These are phyloP conservation scores for Colletotrichum lindemuthianum DNA, from an alignment of 2,329 filamentous ascomycete genomes.

Conservation along the genomic window DNA sequence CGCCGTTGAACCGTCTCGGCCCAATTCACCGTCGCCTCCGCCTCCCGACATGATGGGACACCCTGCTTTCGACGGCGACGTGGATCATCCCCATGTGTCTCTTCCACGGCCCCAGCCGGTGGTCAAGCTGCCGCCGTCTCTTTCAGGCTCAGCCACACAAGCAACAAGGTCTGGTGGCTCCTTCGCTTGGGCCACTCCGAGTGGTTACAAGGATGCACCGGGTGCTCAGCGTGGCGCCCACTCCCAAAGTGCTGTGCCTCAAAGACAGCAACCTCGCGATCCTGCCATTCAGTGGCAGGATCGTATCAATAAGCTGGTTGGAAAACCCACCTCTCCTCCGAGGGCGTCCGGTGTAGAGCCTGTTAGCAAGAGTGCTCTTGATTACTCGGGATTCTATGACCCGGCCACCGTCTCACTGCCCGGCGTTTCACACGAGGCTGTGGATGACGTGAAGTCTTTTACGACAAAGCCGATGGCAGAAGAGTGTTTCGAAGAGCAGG, in stretches of 20 bases:
- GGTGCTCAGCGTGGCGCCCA: slow-evolving; percentile 21
- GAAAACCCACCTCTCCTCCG: slow-evolving; percentile 65
- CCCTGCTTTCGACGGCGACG: slow-evolving; percentile 76
- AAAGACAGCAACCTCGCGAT: slow-evolving; percentile 38
- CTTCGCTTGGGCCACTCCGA: slow-evolving; percentile 49
- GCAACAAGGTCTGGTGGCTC: slow-evolving; percentile 40
- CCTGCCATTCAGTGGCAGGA: slow-evolving; percentile 75
- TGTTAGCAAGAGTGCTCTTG: slow-evolving; percentile 73
- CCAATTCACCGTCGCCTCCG: slow-evolving; percentile 74
- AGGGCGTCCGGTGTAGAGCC: slow-evolving; percentile 73
- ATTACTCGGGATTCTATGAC: slow-evolving; percentile 59
- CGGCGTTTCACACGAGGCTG: slow-evolving; percentile 24
- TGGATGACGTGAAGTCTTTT: slow-evolving; percentile 45
- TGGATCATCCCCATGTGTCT: slow-evolving; percentile 72
- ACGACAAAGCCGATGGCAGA: slow-evolving; percentile 78
- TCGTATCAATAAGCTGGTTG: slow-evolving; percentile 81
- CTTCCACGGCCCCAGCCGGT: slow-evolving; percentile 77
- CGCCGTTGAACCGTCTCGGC: slow-evolving; percentile 51
- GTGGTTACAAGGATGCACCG: slow-evolving; percentile 44
- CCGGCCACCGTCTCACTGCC: slow-evolving; percentile 78
- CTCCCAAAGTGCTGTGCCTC: slow-evolving; percentile 34
- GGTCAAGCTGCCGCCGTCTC: slow-evolving; percentile 76
- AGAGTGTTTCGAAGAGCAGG: slow-evolving; percentile 83
- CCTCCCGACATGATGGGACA: slow-evolving; percentile 77
- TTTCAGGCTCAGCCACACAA: slow-evolving; percentile 55